These are phyloP conservation scores for Bipolaris sorokiniana DNA, from an alignment of 2,329 filamentous ascomycete genomes.

Conservation along the genomic window DNA sequence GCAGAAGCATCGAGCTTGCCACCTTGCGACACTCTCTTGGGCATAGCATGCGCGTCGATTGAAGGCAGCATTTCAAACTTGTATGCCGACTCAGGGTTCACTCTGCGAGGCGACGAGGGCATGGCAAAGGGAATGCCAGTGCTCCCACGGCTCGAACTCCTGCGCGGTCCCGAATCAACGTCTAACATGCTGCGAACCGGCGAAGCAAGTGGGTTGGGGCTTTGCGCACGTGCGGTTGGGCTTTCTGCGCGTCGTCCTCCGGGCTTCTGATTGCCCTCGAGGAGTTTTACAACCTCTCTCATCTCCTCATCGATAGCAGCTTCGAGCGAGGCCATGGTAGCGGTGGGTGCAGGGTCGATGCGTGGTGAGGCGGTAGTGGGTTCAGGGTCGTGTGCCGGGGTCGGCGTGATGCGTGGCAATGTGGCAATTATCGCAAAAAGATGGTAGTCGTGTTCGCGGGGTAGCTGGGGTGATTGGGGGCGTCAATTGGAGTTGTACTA, in stretches of 20 bases:
- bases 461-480: slow-evolving; percentile 23
- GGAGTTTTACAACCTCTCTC: slow-evolving; percentile 71
- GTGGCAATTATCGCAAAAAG: slow-evolving; percentile 4
- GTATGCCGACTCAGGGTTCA: slow-evolving; percentile 51
- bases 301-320: slow-evolving; percentile 79
- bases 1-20: slow-evolving; percentile 47
- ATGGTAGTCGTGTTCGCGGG: slow-evolving; percentile 26
- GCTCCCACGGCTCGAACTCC: slow-evolving; percentile 44
- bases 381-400: slow-evolving; percentile 16
- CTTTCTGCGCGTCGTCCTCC: slow-evolving; percentile 37
- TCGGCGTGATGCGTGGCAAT: slow-evolving; percentile 5
- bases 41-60: slow-evolving; percentile 52
- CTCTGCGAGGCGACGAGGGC: slow-evolving; percentile 42
- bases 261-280: slow-evolving; percentile 58
- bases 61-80: slow-evolving; percentile 56
- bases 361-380: not conserved
- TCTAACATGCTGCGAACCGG: slow-evolving; percentile 61
- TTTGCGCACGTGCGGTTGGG: slow-evolving; percentile 58
- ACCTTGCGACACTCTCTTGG: slow-evolving; percentile 52
- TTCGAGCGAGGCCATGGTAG: slow-evolving; percentile 71
- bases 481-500: slow-evolving; percentile 24
- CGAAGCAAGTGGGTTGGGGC: slow-evolving; percentile 60
- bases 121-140: slow-evolving; percentile 38
- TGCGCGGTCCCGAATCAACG: slow-evolving; percentile 33
- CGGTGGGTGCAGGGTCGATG: slow-evolving; percentile 10